Evolutionary conservation across 176 grass and related monocot genomes (phyloP).

Genomic region (Bolboschoenus planiculmis): DNA sequence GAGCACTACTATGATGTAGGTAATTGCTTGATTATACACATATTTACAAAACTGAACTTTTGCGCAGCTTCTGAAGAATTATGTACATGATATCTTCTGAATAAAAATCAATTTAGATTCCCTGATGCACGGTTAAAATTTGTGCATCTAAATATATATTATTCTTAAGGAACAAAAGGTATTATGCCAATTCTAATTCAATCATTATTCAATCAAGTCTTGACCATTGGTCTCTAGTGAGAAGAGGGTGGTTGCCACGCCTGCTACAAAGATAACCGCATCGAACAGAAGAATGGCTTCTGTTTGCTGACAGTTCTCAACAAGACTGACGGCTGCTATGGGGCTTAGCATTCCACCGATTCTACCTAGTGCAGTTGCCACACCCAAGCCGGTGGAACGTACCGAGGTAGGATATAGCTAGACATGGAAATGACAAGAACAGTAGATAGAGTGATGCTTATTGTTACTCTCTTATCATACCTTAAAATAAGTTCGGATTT

Average conservation of each 20-base stretch:
- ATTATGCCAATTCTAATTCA: not conserved
- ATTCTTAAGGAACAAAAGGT: not conserved
- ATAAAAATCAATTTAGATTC: not conserved
- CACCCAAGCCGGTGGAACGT: slow-evolving; percentile 57
- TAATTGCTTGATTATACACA: not conserved
- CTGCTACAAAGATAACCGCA: slow-evolving; percentile 44
- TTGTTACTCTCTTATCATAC: not conserved
- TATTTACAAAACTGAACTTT: not conserved
- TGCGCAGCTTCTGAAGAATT: not conserved
- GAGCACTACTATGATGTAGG: not conserved
- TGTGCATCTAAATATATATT: not conserved
- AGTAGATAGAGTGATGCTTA: not conserved
- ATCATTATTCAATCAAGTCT: not conserved
- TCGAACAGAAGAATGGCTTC: slow-evolving; percentile 57
- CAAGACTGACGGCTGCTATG: slow-evolving; percentile 43
- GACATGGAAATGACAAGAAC: not conserved
- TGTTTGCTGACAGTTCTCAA: slow-evolving; percentile 58
- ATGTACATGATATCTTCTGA: not conserved
- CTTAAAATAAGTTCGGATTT: not conserved
- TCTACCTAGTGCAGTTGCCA: slow-evolving; percentile 49
- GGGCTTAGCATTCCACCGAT: slow-evolving; percentile 67
- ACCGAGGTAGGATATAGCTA: slow-evolving; percentile 69
- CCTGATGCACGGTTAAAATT: not conserved
- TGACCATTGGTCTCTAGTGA: slow-evolving; percentile 66
- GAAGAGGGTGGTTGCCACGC: slow-evolving; percentile 45